Evolutionary conservation across 2,329 filamentous ascomycete genomes (phyloP), one percentile per base, ranked within the genome.

Genomic region (Nothopassalora personata): DNA sequence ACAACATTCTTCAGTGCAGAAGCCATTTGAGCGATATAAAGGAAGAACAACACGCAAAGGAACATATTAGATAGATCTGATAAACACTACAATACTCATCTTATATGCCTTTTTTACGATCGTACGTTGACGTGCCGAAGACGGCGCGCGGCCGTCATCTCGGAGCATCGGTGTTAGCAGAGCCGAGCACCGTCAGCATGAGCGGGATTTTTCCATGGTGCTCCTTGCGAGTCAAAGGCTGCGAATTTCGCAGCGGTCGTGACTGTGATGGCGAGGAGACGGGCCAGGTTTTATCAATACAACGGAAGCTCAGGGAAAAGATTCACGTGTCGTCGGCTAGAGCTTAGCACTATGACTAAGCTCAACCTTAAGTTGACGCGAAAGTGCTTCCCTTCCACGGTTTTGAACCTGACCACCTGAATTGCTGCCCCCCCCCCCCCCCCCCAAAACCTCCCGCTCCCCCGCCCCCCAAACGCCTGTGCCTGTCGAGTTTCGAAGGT

Each of bases 1-100:
- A 66, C 53, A n/a, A 66, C 59, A 31, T 66, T 66, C 27, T 55
- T 62, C 27, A 62, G 49, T 54, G 60, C 49, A 39, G 61, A 50
- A 2, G 56, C 46, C 59, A 61, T 63, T 3, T 10, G 45, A 19
- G 43, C 8, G 7, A 34, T 11, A 11, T 34, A 4, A 9, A 19
- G 11, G 7, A 34, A 4, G 4, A 33, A 4, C 7, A 33, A 4
- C 7, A 34, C n/a, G 10, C 27, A 51, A 34, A 19, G n/a, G 3
- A 34, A 30, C 49, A 34, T 51, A 34, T 51, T 11, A 31, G 28
- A 51, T 18, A 10, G 30, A 51, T 34, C 49, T 51, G 30, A 51
- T 51, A 34, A 31, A 34, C 15, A n/a, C 49, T 34, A 5, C 30
- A 9, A n/a, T 43, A 18, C 13, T 43, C 18, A 18, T 4, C n/a